These are phyloP conservation scores for Globisporangium recalcitrans DNA, from an alignment of 352 stramenopile species.

Conservation along the genomic window DNA sequence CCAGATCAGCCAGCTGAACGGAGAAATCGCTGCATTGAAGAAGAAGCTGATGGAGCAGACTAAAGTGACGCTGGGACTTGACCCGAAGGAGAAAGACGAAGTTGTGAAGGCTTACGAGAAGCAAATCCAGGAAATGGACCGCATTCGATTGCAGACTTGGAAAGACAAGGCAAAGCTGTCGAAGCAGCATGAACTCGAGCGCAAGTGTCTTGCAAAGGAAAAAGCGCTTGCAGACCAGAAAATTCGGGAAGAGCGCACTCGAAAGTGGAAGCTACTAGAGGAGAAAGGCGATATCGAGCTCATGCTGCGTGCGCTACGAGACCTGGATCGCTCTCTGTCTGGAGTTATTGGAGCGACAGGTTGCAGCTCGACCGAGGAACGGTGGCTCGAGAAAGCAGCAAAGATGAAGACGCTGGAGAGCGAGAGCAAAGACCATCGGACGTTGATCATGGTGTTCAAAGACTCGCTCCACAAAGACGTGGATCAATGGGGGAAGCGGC, in stretches of 20 bases:
- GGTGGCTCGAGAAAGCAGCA: constrained; percentile 56
- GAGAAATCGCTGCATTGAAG: constrained; percentile 86
- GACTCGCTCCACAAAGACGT: constrained; percentile 77
- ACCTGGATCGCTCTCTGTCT: constrained; percentile 33
- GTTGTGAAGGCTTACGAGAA: constrained; percentile 84
- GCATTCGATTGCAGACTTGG: constrained; percentile 81
- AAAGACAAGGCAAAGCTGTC: constrained; percentile 84
- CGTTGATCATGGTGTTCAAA: constrained; percentile 79
- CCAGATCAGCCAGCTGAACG: constrained; percentile 88
- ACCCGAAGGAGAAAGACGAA: constrained; percentile 85
- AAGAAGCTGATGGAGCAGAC: constrained; percentile 84
- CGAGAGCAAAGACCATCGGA: constrained; percentile 74
- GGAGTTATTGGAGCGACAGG: constrained; percentile 10
- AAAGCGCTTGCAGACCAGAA: constrained; percentile 74
- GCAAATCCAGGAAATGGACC: constrained; percentile 89
- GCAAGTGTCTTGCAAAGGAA: constrained; percentile 74
- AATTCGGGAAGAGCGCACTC: constrained; percentile 72
- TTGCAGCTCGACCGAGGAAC: constrained; percentile 29
- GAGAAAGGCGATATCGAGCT: constrained; percentile 82
- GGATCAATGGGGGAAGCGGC: constrained; percentile 57
- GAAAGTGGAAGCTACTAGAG: constrained; percentile 82
- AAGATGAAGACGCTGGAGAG: constrained; percentile 58
- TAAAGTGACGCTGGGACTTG: constrained; percentile 48
- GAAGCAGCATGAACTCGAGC: constrained; percentile 83
- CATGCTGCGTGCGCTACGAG: constrained; percentile 65